Percentiles rank a stretch among this genome's conserved stretches.
These are phyloP conservation scores for Adansonia digitata DNA, from an alignment of 345 rosid genomes.

Conservation along the genomic window DNA sequence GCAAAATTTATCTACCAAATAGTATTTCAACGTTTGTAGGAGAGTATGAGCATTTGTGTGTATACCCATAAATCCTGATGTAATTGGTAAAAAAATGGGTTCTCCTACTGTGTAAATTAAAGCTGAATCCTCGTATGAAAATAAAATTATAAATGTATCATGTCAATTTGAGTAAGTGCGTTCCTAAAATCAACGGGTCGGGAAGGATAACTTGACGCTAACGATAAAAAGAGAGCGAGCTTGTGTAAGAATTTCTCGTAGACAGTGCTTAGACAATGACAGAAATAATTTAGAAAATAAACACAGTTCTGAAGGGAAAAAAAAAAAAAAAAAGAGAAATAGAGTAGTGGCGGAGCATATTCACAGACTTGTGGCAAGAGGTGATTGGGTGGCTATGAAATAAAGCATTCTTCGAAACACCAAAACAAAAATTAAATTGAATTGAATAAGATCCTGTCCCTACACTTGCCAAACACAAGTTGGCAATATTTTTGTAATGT, in stretches of 20 bases:
- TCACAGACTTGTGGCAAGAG: constrained; percentile 2
- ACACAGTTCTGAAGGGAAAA: background rate
- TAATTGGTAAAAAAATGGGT: background rate
- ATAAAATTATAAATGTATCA: too few species aligned
- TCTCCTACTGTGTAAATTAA: too few species aligned
- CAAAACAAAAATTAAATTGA: too few species aligned
- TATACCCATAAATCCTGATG: background rate
- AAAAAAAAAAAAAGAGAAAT: background rate
- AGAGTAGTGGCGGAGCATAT: constrained; percentile 27
- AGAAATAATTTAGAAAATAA: background rate
- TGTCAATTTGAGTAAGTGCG: too few species aligned
- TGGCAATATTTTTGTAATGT: constrained; percentile 7
- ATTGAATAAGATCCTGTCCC: background rate
- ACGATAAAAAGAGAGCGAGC: background rate
- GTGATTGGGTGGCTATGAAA: constrained; percentile 14
- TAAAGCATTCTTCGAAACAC: background rate
- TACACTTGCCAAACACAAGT: constrained; percentile 9
- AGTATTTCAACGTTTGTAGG: background rate
- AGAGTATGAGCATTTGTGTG: background rate
- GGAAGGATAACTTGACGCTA: too few species aligned
- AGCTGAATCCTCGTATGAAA: too few species aligned
- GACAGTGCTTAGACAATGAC: constrained; percentile 3
- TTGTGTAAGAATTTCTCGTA: constrained; percentile 1
- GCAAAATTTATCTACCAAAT: background rate
- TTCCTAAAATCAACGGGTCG: too few species aligned